phyloP scores from a whole-genome alignment of 148 eudicot species.

The Rheum nobile region DNA sequence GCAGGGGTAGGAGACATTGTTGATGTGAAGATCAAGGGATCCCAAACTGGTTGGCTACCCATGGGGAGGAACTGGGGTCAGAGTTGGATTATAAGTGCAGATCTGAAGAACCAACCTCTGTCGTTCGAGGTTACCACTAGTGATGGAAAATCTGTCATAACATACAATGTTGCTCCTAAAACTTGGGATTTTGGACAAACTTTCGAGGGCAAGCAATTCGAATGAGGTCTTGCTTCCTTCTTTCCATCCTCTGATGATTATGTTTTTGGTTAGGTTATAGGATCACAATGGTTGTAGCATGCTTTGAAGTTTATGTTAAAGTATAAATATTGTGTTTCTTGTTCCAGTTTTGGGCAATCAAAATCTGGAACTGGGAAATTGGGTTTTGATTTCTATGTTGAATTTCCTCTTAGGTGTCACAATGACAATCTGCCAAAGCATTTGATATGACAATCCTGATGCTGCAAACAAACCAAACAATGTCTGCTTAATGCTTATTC shows the following conservation, averaged over 20 bases:
- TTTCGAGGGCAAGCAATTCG: slow-evolving; percentile 83
- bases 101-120: slow-evolving; percentile 67
- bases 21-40: slow-evolving; percentile 69
- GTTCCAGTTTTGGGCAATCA: background rate
- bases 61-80: slow-evolving; percentile 90
- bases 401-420: background rate
- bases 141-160: slow-evolving; percentile 53
- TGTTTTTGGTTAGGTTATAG: background rate
- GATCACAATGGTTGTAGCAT: background rate
- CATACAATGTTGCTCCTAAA: slow-evolving; percentile 72
- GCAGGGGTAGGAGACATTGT: slow-evolving; percentile 74
- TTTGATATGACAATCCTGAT: background rate
- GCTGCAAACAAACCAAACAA: background rate
- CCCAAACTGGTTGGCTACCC: slow-evolving; percentile 82
- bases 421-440: background rate
- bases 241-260: background rate
- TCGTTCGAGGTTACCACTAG: slow-evolving; percentile 78
- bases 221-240: slow-evolving; percentile 2
- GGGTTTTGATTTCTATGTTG: background rate
- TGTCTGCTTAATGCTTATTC: too few relatives aligned
- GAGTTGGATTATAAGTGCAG: slow-evolving; percentile 81
- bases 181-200: slow-evolving; percentile 72
- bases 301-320: background rate
- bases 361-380: background rate
- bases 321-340: background rate